Percentiles rank a stretch among this genome's conserved stretches.
Evolutionary conservation across 345 rosid species (phyloP).

Genomic region (Arabidopsis arenosa): DNA sequence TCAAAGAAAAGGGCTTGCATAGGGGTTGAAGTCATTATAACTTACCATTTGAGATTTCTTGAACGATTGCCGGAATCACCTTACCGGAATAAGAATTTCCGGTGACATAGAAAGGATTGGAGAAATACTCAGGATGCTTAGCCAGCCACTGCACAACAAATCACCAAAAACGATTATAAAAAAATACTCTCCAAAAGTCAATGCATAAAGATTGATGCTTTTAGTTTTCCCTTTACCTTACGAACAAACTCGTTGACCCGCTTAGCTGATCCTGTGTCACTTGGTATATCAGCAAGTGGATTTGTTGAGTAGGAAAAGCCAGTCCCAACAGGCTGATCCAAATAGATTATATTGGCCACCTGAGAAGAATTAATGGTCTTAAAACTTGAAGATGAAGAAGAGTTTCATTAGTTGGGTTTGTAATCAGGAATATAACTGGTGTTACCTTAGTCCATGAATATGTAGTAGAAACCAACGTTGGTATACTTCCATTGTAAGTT

Average conservation of each 20-base stretch:
- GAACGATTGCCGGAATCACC: slow-evolving; percentile 27
- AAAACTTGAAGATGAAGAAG: slow-evolving; percentile 52
- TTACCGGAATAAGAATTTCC: slow-evolving; percentile 41
- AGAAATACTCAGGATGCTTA: slow-evolving; percentile 31
- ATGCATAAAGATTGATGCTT: background rate
- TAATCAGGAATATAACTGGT: slow-evolving; percentile 47
- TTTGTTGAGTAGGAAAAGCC: slow-evolving; percentile 72
- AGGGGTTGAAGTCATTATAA: background rate
- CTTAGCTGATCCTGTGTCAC: slow-evolving; percentile 53
- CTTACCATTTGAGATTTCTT: slow-evolving; percentile 38
- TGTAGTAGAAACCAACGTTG: slow-evolving; percentile 59
- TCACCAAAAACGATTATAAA: background rate
- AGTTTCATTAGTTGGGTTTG: slow-evolving; percentile 28
- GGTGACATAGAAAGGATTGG: slow-evolving; percentile 38
- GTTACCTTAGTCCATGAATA: slow-evolving; percentile 71
- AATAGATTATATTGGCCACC: slow-evolving; percentile 69
- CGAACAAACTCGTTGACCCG: slow-evolving; percentile 47
- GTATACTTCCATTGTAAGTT: slow-evolving; percentile 69
- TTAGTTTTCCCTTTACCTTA: slow-evolving; percentile 51
- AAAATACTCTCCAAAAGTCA: background rate
- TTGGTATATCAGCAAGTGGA: slow-evolving; percentile 44
- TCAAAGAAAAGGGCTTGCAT: background rate
- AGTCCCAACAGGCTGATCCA: slow-evolving; percentile 78
- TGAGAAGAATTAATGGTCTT: slow-evolving; percentile 22
- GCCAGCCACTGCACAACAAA: slow-evolving; percentile 41